A percentile compares a stretch with the other conserved stretches of the same genome.
These are phyloP conservation scores for Psidium guajava DNA, from an alignment of 345 rosid genomes.

Conservation along the genomic window DNA sequence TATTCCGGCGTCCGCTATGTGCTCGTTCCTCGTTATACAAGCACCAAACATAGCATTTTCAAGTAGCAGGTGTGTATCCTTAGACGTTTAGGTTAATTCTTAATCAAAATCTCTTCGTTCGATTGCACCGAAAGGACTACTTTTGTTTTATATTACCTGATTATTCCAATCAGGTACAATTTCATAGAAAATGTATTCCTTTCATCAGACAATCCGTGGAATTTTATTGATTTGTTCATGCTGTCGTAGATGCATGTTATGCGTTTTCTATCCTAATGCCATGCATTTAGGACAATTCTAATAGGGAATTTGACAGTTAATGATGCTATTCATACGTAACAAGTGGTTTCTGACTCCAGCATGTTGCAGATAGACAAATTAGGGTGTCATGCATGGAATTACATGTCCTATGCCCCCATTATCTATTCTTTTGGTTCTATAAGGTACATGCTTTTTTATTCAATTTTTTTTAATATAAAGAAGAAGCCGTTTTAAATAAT, in stretches of 20 bases:
- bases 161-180: not conserved
- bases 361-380: no score
- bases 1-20: constrained; percentile 38
- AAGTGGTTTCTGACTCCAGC: no score
- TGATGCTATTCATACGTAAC: no score
- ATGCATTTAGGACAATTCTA: not conserved
- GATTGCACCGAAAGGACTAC: not conserved
- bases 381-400: no score
- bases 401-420: no score
- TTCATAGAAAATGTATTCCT: not conserved
- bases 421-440: no score
- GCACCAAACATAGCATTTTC: constrained; percentile 51
- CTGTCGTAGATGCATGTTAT: not conserved
- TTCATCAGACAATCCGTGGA: not conserved
- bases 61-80: constrained; percentile 39
- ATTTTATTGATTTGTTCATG: not conserved
- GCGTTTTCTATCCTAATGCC: not conserved
- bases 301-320: no score
- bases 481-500: no score
- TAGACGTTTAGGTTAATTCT: not conserved
- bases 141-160: not conserved
- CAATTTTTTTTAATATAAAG: no score
- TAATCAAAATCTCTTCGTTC: not conserved
- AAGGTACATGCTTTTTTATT: no score
- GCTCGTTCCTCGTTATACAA: constrained; percentile 54